Conservation (phyloP, 805 yeast species). For the Ogataea zsoltii region DNA sequence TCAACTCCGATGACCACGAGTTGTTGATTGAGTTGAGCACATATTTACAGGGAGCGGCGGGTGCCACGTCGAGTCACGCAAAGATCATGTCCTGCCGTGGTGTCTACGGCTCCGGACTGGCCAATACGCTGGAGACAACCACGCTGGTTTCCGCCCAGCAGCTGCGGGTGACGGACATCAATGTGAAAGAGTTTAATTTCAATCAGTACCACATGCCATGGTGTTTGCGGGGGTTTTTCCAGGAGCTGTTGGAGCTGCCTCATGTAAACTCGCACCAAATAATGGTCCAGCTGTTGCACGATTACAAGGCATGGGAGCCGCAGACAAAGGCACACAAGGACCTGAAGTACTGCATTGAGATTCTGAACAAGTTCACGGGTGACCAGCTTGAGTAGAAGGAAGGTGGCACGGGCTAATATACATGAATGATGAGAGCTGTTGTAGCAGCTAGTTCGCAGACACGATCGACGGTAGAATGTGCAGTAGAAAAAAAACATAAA, state of each 20-base stretch:
- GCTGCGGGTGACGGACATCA: conserved; percentile 35
- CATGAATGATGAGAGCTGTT: not conserved
- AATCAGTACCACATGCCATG: conserved; percentile 91
- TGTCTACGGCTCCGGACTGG: conserved; percentile 76
- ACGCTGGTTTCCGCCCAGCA: conserved; percentile 45
- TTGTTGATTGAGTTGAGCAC: conserved; percentile 62
- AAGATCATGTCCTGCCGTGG: conserved; percentile 52
- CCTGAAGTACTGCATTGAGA: conserved; percentile 56
- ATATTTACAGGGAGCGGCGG: conserved; percentile 73
- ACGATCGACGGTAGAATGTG: too few species aligned
- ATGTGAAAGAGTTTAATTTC: conserved; percentile 53
- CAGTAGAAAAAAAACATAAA: too few species aligned
- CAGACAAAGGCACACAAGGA: conserved; percentile 77
- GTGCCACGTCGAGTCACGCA: conserved; percentile 79
- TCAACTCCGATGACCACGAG: conserved; percentile 33
- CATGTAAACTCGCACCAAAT: conserved; percentile 56
- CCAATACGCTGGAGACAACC: conserved; percentile 73
- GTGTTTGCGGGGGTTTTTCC: conserved; percentile 85
- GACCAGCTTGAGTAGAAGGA: conserved; percentile 3
- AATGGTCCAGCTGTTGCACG: conserved; percentile 43
- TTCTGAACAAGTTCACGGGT: conserved; percentile 22
- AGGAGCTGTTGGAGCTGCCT: conserved; percentile 49
- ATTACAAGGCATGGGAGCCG: conserved; percentile 82
- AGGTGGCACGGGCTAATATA: not conserved
- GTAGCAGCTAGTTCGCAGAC: not conserved